Conservation (phyloP, 2,329 filamentous ascomycete species). For the Cadophora sp. region DNA sequence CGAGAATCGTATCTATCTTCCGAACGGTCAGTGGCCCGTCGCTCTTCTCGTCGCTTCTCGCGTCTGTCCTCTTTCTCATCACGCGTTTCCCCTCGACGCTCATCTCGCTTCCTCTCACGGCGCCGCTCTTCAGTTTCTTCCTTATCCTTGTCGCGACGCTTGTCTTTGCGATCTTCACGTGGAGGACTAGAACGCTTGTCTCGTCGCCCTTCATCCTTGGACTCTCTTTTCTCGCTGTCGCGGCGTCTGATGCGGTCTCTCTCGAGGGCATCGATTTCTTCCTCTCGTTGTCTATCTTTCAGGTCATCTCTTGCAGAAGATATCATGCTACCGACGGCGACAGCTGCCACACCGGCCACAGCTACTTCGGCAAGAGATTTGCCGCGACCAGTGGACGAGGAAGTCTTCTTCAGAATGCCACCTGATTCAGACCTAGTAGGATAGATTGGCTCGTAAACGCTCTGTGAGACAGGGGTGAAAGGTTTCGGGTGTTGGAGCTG, state of each 20-base stretch:
- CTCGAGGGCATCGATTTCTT: constrained; percentile 29
- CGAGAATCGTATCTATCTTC: constrained; percentile 26
- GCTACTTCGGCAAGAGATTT: constrained; percentile 53
- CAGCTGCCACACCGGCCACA: constrained; percentile 56
- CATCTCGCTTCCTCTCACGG: constrained; percentile 40
- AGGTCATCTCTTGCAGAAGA: constrained; percentile 47
- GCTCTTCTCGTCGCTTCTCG: constrained; percentile 45
- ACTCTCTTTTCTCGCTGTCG: constrained; percentile 30
- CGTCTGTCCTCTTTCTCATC: constrained; percentile 46
- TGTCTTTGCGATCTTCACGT: constrained; percentile 37
- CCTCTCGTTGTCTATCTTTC: constrained; percentile 37
- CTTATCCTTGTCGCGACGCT: constrained; percentile 38
- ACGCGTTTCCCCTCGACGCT: constrained; percentile 40
- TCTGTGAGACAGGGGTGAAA: constrained; percentile 72
- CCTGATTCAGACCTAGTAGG: constrained; percentile 38
- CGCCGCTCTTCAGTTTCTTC: constrained; percentile 31
- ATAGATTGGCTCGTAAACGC: constrained; percentile 65
- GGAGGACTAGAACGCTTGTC: constrained; percentile 38
- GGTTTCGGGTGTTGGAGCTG: constrained; percentile 88
- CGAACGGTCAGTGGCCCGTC: constrained; percentile 22
- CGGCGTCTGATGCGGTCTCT: constrained; percentile 26
- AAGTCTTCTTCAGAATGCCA: constrained; percentile 35
- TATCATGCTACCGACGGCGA: constrained; percentile 56
- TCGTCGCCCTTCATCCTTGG: constrained; percentile 34
- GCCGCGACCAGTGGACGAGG: constrained; percentile 46